phyloP scores from a whole-genome alignment of 495 filamentous ascomycete genomes.

The Podospora bellae-mahoneyi region DNA sequence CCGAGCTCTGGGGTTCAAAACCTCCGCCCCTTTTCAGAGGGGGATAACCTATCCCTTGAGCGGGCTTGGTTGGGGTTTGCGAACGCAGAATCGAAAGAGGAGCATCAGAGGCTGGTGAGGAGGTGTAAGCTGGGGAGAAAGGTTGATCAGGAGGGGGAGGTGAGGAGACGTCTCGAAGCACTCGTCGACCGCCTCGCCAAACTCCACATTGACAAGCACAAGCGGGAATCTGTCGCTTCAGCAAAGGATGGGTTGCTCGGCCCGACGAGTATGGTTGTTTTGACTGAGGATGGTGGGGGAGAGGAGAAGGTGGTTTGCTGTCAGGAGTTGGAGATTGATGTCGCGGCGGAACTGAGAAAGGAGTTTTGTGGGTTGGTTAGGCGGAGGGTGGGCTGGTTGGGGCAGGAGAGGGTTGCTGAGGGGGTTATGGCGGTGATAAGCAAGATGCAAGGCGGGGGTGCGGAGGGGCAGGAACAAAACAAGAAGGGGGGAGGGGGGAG shows the following conservation, averaged over 20 bases:
- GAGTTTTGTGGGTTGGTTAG: slow-evolving; percentile 47
- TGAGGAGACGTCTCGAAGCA: slow-evolving; percentile 40
- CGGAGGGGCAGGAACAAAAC: not conserved
- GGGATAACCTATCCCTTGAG: slow-evolving; percentile 71
- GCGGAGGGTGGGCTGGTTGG: slow-evolving; percentile 35
- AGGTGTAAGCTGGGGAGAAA: slow-evolving; percentile 28
- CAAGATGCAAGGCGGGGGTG: slow-evolving; percentile 17
- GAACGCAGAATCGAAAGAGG: slow-evolving; percentile 34
- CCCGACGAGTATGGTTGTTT: not conserved
- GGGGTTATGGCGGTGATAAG: slow-evolving; percentile 43
- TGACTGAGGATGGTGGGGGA: not conserved
- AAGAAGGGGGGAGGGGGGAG: not conserved
- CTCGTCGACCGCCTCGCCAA: slow-evolving; percentile 44
- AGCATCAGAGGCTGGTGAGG: slow-evolving; percentile 39
- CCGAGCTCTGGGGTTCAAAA: slow-evolving; percentile 48
- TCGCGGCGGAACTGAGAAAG: slow-evolving; percentile 39
- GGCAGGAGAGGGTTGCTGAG: slow-evolving; percentile 40
- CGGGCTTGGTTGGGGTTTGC: slow-evolving; percentile 61
- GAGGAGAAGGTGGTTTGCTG: slow-evolving; percentile 36
- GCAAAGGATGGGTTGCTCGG: not conserved
- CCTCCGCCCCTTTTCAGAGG: slow-evolving; percentile 71
- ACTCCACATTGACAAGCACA: slow-evolving; percentile 35
- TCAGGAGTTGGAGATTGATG: slow-evolving; percentile 41
- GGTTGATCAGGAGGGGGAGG: slow-evolving; percentile 31
- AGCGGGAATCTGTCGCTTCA: slow-evolving; percentile 21